These are phyloP conservation scores for Persicaria tinctoria DNA, from an alignment of 148 eudicot species.

Conservation along the genomic window DNA sequence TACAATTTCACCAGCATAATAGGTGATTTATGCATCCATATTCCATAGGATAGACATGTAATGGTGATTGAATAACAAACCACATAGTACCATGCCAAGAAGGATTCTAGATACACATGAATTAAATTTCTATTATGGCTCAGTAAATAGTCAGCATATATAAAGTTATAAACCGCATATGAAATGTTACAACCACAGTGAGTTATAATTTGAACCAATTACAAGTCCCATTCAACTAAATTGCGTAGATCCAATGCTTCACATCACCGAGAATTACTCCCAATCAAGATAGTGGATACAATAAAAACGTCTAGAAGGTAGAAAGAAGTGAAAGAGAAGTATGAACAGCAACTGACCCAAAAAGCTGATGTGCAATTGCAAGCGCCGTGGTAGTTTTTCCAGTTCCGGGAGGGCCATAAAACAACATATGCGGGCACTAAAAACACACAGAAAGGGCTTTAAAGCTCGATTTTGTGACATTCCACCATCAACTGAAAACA, in stretches of 20 bases:
- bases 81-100: neutral
- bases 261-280: neutral
- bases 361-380: constrained; percentile 92
- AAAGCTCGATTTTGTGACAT: neutral
- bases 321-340: neutral
- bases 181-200: neutral
- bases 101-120: neutral
- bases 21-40: neutral
- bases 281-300: neutral
- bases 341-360: constrained; percentile 38
- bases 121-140: neutral
- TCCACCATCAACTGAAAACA: no score
- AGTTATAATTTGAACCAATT: neutral
- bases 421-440: constrained; percentile 93
- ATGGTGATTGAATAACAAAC: neutral
- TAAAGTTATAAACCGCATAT: neutral
- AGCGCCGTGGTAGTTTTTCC: constrained; percentile 95
- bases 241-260: neutral
- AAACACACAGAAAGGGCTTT: neutral
- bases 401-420: constrained; percentile 95
- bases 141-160: neutral
- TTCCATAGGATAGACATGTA: neutral
- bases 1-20: neutral
- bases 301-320: neutral
- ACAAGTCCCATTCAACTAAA: neutral